Evolutionary conservation across 257 asterid species (phyloP).

Genomic region (Ilex aquifolium): DNA sequence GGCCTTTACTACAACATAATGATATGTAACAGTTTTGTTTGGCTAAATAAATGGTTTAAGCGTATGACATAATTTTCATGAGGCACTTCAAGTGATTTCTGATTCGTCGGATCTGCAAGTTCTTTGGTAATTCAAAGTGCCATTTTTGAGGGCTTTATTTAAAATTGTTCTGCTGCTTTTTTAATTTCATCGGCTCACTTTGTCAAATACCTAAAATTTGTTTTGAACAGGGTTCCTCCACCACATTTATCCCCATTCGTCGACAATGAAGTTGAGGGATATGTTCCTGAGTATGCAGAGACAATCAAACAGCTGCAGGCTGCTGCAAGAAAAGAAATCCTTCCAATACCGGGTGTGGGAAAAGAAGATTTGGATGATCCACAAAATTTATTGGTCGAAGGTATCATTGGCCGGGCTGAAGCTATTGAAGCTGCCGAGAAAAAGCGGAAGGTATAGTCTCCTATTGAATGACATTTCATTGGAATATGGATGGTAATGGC

Average conservation of each 20-base stretch:
- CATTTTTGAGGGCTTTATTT: neutral
- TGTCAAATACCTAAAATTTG: neutral
- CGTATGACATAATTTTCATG: neutral
- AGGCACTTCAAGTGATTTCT: neutral
- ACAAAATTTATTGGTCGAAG: constrained; percentile 48
- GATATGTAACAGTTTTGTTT: too few species aligned
- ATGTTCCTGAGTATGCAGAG: constrained; percentile 93
- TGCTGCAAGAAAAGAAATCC: constrained; percentile 78
- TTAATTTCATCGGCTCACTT: neutral
- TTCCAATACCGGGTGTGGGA: constrained; percentile 87
- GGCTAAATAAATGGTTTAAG: too few species aligned
- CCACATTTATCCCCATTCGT: constrained; percentile 98
- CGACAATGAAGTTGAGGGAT: constrained; percentile 96
- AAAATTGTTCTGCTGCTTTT: too few species aligned
- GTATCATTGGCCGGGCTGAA: constrained; percentile 67
- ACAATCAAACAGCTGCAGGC: constrained; percentile 80
- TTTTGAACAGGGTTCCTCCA: constrained; percentile 74
- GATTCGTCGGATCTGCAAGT: neutral
- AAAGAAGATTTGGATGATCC: constrained; percentile 84
- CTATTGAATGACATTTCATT: neutral
- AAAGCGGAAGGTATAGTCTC: constrained; percentile 52
- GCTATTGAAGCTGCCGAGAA: constrained; percentile 77
- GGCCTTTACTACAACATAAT: neutral
- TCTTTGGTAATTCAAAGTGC: neutral
- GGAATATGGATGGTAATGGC: neutral